phyloP scores from a whole-genome alignment of 768 basidiomycete genomes.

The Boletus barrowsii region DNA sequence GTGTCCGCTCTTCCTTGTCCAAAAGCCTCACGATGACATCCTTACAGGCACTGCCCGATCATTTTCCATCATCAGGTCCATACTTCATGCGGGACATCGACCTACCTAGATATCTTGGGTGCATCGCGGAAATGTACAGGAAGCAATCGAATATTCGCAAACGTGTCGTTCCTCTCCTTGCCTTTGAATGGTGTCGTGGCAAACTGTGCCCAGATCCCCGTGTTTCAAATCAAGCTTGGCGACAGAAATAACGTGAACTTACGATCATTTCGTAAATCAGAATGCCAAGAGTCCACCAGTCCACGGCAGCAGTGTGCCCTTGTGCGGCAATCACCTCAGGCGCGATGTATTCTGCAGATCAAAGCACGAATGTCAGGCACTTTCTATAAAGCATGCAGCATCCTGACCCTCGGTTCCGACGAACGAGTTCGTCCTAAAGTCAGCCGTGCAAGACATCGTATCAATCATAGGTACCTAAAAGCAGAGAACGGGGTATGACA shows the following conservation, averaged over 20 bases:
- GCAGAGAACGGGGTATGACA: slow-evolving; percentile 3
- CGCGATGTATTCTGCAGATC: slow-evolving; percentile 87
- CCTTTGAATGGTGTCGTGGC: slow-evolving; percentile 99
- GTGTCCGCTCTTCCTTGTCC: slow-evolving; percentile 86
- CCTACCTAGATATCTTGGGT: slow-evolving; percentile 75
- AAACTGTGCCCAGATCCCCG: slow-evolving; percentile 53
- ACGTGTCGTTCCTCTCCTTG: slow-evolving; percentile 88
- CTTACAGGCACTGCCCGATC: slow-evolving; percentile 67
- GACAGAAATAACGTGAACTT: slow-evolving; percentile 42
- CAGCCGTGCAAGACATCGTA: slow-evolving; percentile 94
- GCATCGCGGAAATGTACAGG: slow-evolving; percentile 84
- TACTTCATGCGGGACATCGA: slow-evolving; percentile 9
- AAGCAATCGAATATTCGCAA: slow-evolving; percentile 88
- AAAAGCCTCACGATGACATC: slow-evolving; percentile 83
- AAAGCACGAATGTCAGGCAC: slow-evolving; percentile 16
- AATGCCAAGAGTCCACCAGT: slow-evolving; percentile 99
- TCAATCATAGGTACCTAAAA: slow-evolving; percentile 86
- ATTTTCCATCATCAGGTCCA: slow-evolving; percentile 6
- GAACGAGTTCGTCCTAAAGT: slow-evolving; percentile 98
- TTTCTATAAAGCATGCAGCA: slow-evolving; percentile 7
- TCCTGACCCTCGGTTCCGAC: slow-evolving; percentile 94
- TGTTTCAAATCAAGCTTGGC: slow-evolving; percentile 18
- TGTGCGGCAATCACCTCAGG: slow-evolving; percentile 97
- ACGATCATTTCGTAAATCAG: slow-evolving; percentile 99
- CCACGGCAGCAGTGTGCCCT: slow-evolving; percentile 97